phyloP scores from a whole-genome alignment of 31 red algal species.

The Bonnemaisonia californica region DNA sequence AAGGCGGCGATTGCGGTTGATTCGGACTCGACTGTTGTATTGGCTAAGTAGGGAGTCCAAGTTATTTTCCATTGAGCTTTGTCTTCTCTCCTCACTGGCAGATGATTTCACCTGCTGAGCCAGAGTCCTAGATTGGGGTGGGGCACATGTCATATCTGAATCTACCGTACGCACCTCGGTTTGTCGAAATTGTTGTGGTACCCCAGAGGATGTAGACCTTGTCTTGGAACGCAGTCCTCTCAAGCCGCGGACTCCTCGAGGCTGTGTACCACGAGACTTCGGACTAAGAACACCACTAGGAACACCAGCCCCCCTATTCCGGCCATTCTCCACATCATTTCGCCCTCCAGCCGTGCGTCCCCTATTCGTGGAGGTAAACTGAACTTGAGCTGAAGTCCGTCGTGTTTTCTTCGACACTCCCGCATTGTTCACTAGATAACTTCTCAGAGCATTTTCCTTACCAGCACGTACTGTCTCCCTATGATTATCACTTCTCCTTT shows the following conservation, averaged over 20 bases:
- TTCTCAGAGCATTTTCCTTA: slow-evolving; percentile 25
- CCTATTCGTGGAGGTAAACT: slow-evolving; percentile 42
- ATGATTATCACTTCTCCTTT: not conserved
- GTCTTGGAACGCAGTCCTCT: slow-evolving; percentile 7
- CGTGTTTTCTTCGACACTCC: slow-evolving; percentile 1
- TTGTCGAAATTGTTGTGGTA: not conserved
- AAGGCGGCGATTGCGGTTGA: not conserved
- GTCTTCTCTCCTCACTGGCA: not conserved
- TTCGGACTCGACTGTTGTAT: slow-evolving; percentile 45
- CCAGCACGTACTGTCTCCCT: not conserved
- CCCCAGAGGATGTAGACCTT: not conserved
- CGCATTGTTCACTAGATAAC: not conserved
- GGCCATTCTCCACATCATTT: not conserved
- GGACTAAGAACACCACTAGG: not conserved
- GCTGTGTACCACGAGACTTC: not conserved
- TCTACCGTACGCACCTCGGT: not conserved
- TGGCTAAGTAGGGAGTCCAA: slow-evolving; percentile 38
- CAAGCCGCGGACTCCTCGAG: slow-evolving; percentile 1
- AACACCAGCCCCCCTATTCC: not conserved
- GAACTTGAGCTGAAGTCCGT: slow-evolving; percentile 31
- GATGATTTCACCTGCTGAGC: not conserved
- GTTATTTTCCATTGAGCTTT: slow-evolving; percentile 15
- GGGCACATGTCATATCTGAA: not conserved
- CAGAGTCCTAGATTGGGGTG: not conserved
- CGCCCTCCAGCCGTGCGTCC: not conserved